Evolutionary conservation across 1,284 basidiomycete species (phyloP), one percentile per base, ranked within the genome.

Genomic region (Austroboletus novae-zelandiae): DNA sequence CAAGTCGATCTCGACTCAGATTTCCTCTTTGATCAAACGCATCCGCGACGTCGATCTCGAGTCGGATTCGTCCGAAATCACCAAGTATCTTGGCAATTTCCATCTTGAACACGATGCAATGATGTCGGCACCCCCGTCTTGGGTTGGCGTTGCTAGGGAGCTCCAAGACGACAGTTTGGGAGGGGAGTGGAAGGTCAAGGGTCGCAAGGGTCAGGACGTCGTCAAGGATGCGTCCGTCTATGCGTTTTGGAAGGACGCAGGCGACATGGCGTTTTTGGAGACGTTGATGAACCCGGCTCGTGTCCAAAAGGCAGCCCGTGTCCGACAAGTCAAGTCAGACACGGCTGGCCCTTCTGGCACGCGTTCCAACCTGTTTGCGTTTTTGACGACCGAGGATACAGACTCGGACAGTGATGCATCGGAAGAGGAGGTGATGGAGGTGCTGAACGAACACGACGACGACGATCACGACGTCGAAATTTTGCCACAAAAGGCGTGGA

Each of bases 1-100:
- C 37, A 80, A 80, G 54, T 42, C 55, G 0, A 61, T 78, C 3
- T 73, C 83, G 57, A 57, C 67, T 25, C 68, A 75, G 17, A 76
- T 86, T 53, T 60, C 58, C 13, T 45, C 64, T 1, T 57, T 84
- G 25, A 77, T 84, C 70, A 61, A 71, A 1, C 57, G 64, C 8
- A 71, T 80, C 46, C 57, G 69, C 14, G 66, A 70, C 15, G 59
- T 65, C 4, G 50, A 69, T 14, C 60, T 78, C n/a, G 65, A 72
- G 18, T 70, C 72, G 1, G 58, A 68, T 1, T 68, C 66, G 5
- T 43, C 48, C 0, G 64, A 75, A 42, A 66, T 84, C 36, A 50
- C 64, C 20, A 54, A 68, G 1, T 72, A 77, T 57, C 59, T 85
- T 3, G 52, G 64, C 7, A 54, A 67, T 3, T 63, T 67, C 7